A percentile compares a stretch with the other conserved stretches of the same genome.
These are phyloP conservation scores for Phytophthora palmivora DNA, from an alignment of 352 stramenopile genomes.

Conservation along the genomic window DNA sequence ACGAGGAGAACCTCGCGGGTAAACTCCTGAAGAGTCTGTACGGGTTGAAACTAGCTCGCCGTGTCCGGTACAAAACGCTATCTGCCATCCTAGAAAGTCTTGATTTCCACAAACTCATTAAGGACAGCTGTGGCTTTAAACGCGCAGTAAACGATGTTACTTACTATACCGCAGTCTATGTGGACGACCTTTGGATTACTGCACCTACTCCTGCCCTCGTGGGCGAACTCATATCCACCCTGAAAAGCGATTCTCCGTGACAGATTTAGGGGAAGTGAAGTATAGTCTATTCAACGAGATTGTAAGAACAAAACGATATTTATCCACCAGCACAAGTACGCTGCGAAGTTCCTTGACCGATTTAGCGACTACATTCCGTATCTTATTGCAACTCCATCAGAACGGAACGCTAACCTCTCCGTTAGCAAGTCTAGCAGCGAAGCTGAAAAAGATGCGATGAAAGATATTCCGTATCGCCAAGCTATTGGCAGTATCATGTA, in stretches of 20 bases:
- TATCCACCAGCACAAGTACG: conserved; percentile 30
- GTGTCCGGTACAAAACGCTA: conserved; percentile 22
- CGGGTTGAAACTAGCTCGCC: conserved; percentile 25
- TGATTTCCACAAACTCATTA: conserved; percentile 4
- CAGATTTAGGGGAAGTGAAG: conserved; percentile 21
- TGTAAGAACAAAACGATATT: conserved; percentile 27
- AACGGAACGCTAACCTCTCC: no score
- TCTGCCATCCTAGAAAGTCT: background rate
- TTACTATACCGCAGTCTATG: conserved; percentile 4
- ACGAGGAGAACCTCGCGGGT: conserved; percentile 14
- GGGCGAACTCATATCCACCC: conserved; percentile 6
- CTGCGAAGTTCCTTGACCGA: conserved; percentile 29
- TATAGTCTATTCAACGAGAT: conserved; percentile 26
- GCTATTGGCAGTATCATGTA: no score
- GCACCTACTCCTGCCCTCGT: conserved; percentile 9
- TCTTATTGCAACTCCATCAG: conserved; percentile 1
- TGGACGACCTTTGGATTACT: conserved; percentile 9
- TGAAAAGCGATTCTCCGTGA: conserved; percentile 21
- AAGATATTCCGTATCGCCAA: no score
- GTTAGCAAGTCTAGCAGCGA: no score
- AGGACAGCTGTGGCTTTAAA: background rate
- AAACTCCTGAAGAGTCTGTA: conserved; percentile 4
- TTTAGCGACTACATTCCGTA: no score
- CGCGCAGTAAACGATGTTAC: background rate
- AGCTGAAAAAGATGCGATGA: no score